These are phyloP conservation scores for Nicotiana paniculata DNA, from an alignment of 257 asterid genomes.

Conservation along the genomic window DNA sequence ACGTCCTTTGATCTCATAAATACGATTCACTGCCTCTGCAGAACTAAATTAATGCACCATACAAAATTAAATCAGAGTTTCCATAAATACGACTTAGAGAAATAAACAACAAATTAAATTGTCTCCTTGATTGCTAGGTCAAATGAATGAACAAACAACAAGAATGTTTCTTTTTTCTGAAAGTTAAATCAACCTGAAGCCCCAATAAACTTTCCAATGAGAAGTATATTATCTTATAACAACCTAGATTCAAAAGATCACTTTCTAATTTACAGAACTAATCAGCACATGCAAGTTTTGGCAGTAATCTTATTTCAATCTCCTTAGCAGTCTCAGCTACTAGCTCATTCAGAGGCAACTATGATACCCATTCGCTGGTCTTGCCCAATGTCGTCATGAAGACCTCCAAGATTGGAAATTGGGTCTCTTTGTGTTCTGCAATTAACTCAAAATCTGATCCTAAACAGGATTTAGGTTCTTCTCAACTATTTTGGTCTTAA, in stretches of 20 bases:
- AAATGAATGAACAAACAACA: neutral
- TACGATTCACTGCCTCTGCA: constrained; percentile 65
- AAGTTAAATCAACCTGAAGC: no score
- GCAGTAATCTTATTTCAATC: constrained; percentile 48
- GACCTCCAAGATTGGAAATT: constrained; percentile 74
- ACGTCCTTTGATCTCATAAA: constrained; percentile 90
- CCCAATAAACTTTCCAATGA: no score
- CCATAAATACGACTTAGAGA: neutral
- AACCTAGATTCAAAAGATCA: no score
- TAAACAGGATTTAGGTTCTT: constrained; percentile 93
- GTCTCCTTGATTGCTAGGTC: neutral
- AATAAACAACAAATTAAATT: neutral
- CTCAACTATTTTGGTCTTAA: constrained; percentile 79
- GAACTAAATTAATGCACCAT: constrained; percentile 46
- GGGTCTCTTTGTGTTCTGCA: constrained; percentile 98
- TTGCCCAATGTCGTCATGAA: constrained; percentile 84
- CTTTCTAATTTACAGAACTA: no score
- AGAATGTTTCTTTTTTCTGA: neutral
- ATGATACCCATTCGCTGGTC: constrained; percentile 71
- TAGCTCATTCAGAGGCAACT: constrained; percentile 55
- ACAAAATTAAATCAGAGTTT: constrained; percentile 6
- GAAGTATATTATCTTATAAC: no score
- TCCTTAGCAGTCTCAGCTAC: constrained; percentile 63
- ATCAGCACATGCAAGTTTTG: constrained; percentile 38
- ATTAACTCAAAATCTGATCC: constrained; percentile 75